Conservation (phyloP, 208 protist species). For the Dictyostelium gargantuum region DNA sequence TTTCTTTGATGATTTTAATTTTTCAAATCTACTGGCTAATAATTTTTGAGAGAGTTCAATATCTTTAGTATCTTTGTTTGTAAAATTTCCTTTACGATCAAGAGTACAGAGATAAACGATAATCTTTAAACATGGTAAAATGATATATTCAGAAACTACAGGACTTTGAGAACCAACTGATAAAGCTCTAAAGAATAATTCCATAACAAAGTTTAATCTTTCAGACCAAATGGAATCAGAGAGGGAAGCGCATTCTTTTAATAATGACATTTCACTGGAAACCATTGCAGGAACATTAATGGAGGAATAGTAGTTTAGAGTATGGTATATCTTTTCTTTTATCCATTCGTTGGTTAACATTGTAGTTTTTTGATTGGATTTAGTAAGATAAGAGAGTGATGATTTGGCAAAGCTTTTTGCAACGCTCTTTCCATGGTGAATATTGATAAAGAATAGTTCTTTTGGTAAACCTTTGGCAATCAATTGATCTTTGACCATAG, state of each 20-base stretch:
- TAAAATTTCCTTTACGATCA: background rate
- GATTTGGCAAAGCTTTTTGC: background rate
- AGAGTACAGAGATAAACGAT: background rate
- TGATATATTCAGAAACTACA: conserved; percentile 63
- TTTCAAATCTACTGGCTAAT: background rate
- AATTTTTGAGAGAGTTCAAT: background rate
- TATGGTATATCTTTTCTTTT: background rate
- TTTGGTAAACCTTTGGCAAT: conserved; percentile 3
- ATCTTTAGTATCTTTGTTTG: background rate
- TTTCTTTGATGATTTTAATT: background rate
- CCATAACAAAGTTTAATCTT: conserved; percentile 24
- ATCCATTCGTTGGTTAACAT: background rate
- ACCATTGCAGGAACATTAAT: conserved; percentile 1
- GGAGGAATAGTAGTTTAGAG: background rate
- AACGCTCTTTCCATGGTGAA: conserved; percentile 24
- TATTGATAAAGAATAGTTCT: conserved; percentile 35
- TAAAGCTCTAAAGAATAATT: conserved; percentile 27
- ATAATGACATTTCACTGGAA: background rate
- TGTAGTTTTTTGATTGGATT: background rate
- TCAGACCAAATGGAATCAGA: background rate
- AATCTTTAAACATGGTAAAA: conserved; percentile 69
- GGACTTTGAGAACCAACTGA: conserved; percentile 24
- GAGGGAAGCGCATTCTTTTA: background rate
- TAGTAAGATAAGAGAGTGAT: background rate
- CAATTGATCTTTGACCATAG: background rate